A percentile compares a stretch with the other conserved stretches of the same genome.
Evolutionary conservation across 805 yeast species (phyloP).

Genomic region (Myxozyma geophila): DNA sequence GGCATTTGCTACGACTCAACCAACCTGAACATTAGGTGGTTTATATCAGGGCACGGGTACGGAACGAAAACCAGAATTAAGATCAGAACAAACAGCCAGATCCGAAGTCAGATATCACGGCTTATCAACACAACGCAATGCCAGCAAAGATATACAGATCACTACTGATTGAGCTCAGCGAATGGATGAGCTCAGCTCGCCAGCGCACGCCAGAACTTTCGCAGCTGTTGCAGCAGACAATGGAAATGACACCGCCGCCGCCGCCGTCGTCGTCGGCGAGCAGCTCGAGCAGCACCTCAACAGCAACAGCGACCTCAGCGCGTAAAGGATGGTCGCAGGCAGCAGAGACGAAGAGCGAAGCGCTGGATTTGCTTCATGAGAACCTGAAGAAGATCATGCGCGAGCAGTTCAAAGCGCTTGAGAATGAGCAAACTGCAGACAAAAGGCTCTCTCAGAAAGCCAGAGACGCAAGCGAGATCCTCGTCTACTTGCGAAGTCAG

Average conservation of each 20-base stretch:
- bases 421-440: conserved; percentile 6
- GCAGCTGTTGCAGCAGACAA: conserved; percentile 28
- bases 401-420: conserved; percentile 13
- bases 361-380: conserved; percentile 20
- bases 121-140: conserved; percentile 12
- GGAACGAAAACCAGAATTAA: not conserved
- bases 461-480: conserved; percentile 56
- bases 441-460: conserved; percentile 3
- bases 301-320: not conserved
- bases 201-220: conserved; percentile 13
- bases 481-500: conserved; percentile 69
- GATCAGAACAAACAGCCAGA: not conserved
- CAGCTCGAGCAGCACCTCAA: not conserved
- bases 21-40: not conserved
- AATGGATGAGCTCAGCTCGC: conserved; percentile 29
- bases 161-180: conserved; percentile 25
- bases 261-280: conserved; percentile 9
- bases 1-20: not conserved
- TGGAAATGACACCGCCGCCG: conserved; percentile 33
- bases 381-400: conserved; percentile 7
- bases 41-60: not conserved
- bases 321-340: conserved; percentile 18
- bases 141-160: conserved; percentile 19
- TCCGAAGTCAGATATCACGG: not conserved
- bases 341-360: conserved; percentile 4